Evolutionary conservation across 1,139 yeast species (phyloP), one percentile per base, ranked within the genome.

Genomic region (Pichiaceae sp.): DNA sequence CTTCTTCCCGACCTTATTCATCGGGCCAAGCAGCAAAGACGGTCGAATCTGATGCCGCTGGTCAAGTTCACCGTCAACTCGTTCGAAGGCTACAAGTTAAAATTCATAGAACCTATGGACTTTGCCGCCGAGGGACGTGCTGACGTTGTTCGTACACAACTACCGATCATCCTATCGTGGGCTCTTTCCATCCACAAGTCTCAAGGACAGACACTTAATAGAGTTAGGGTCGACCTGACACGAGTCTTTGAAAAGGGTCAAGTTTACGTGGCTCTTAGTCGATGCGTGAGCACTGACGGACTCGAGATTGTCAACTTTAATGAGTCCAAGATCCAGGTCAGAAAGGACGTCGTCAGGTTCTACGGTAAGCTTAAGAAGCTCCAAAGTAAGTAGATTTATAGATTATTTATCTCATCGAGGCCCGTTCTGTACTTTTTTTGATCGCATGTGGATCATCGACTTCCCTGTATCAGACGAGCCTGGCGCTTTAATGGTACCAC

Each of bases 111-210:
- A 14, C 56, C 62, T 15, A 72, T 68, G 37, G 70, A 66, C 4
- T 75, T 75, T 42, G 44, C 56, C 1, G 53, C 68, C 3, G 55
- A 50, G 24, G 30, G 43, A 17, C 49, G 45, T n/a, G 45, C 41
- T 11, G 38, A 46, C 16, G 42, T 46, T 3, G 36, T 43, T 12
- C 68, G 93, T 46, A 49, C 44, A 0, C 96, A 86, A 54, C 48
- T 84, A 4, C 96, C 96, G 0, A 63, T 86, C 28, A 64, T 84
- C 38, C 64, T 83, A 28, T 78, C 95, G 11, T 86, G 95, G 95
- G 94, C 96, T 0, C 60, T 86, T 50, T 84, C 95, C 0, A 86
- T 86, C 37, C 96, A 86, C 57, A 86, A 86, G 52, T 79, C 95
- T 0, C 96, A 86, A 59, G 96, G 96, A 2, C 96, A 86, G 60